A percentile compares a stretch with the other conserved stretches of the same genome.
Conservation (phyloP, 2,329 filamentous ascomycete species). For the Claviceps paspali region DNA sequence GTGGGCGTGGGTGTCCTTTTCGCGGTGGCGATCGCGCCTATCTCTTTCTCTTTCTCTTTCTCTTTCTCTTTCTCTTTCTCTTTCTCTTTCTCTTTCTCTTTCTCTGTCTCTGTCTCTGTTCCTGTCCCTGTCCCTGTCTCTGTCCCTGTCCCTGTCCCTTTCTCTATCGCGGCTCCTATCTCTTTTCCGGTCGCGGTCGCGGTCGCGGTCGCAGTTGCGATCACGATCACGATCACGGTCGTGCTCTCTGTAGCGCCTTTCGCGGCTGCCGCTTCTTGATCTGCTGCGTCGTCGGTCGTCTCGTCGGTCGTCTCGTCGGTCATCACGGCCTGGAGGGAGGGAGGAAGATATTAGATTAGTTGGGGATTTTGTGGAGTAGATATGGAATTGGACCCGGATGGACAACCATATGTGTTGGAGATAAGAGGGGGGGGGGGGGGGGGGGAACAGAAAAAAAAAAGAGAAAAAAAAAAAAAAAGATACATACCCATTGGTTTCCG, state of each 20-base stretch:
- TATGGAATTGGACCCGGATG: too few relatives aligned
- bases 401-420: too few relatives aligned
- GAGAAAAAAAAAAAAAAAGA: neutral
- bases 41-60: constrained; percentile 22
- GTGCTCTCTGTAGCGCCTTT: constrained; percentile 19
- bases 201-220: constrained; percentile 13
- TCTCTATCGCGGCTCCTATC: constrained; percentile 18
- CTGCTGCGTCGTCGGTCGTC: constrained; percentile 23
- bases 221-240: constrained; percentile 14
- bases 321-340: neutral
- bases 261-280: constrained; percentile 16
- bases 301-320: constrained; percentile 23
- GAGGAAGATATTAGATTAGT: too few relatives aligned
- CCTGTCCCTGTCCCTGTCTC: too few relatives aligned
- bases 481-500: constrained; percentile 15
- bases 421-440: too few relatives aligned
- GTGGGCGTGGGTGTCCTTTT: constrained; percentile 15
- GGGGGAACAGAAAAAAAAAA: too few relatives aligned
- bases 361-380: too few relatives aligned
- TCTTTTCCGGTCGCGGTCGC: constrained; percentile 17
- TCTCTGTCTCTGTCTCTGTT: too few relatives aligned
- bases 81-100: too few relatives aligned
- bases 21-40: constrained; percentile 11
- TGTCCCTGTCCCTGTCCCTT: constrained; percentile 16
- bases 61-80: constrained; percentile 24